Conservation (phyloP, 495 filamentous ascomycete species). For the Apiosordaria backusii region DNA sequence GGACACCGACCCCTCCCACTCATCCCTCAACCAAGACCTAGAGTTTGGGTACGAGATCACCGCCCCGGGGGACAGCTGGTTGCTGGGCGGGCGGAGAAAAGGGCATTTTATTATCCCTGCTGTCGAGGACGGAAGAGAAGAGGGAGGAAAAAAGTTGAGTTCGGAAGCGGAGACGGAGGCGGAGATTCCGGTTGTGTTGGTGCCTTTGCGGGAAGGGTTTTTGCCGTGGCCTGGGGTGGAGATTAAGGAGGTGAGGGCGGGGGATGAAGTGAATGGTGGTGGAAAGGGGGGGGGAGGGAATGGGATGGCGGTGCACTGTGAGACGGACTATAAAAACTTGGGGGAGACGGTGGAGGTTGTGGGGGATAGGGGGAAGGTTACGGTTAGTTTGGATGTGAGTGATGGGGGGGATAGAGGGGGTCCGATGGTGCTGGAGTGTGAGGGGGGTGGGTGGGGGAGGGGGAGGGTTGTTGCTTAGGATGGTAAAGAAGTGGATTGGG, state of each 20-base stretch:
- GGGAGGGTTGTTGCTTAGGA: constrained; percentile 32
- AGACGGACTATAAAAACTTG: constrained; percentile 75
- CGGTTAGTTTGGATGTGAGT: constrained; percentile 67
- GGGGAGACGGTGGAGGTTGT: constrained; percentile 75
- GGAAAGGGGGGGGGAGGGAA: constrained; percentile 10
- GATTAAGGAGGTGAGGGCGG: constrained; percentile 54
- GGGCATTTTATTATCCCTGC: constrained; percentile 65
- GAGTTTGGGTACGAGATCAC: constrained; percentile 84
- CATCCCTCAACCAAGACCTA: constrained; percentile 48
- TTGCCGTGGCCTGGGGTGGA: constrained; percentile 75
- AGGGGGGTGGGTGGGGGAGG: constrained; percentile 39
- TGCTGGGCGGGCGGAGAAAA: constrained; percentile 75
- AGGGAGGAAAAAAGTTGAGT: constrained; percentile 50
- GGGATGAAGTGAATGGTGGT: constrained; percentile 14
- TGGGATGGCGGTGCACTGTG: constrained; percentile 46
- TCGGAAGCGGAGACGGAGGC: constrained; percentile 42
- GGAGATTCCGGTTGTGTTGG: constrained; percentile 61
- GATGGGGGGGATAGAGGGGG: constrained; percentile 51
- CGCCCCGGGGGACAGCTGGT: constrained; percentile 72
- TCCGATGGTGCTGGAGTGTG: constrained; percentile 59
- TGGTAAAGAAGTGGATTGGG: not conserved
- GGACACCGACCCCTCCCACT: constrained; percentile 45
- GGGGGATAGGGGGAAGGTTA: constrained; percentile 68
- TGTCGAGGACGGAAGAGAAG: constrained; percentile 23
- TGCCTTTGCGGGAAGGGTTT: constrained; percentile 75